Conservation (phyloP, 352 stramenopile genomes). For the Albugo laibachii region DNA sequence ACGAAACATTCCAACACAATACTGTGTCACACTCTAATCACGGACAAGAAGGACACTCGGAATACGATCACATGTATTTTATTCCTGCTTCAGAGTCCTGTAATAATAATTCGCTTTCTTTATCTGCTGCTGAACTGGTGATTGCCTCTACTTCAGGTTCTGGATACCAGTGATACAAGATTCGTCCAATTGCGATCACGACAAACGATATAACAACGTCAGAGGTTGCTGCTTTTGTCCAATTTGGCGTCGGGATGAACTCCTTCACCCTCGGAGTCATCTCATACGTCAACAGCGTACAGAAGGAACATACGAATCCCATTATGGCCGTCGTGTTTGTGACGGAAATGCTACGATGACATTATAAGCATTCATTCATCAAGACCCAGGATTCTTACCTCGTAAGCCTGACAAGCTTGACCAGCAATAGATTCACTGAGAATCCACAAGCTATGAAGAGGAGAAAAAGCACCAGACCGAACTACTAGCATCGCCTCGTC, state of each 20-base stretch:
- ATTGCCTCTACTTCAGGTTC: constrained; percentile 61
- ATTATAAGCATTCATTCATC: constrained; percentile 3
- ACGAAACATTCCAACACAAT: no score
- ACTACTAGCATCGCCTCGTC: constrained; percentile 11
- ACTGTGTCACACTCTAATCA: no score
- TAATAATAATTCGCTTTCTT: constrained; percentile 58
- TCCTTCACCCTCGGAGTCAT: constrained; percentile 20
- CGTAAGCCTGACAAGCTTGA: constrained; percentile 56
- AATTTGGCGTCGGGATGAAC: constrained; percentile 2
- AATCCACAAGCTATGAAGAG: constrained; percentile 61
- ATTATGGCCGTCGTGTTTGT: constrained; percentile 52
- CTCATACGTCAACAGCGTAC: constrained; percentile 59
- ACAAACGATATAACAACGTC: constrained; percentile 30
- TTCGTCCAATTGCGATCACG: constrained; percentile 39
- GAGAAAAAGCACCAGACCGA: constrained; percentile 45
- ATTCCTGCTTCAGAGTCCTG: constrained; percentile 9
- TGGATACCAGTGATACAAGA: constrained; percentile 64
- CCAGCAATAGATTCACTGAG: constrained; percentile 47
- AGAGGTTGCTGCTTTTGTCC: not conserved
- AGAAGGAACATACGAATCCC: constrained; percentile 56
- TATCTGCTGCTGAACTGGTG: constrained; percentile 66
- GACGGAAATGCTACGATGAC: constrained; percentile 19
- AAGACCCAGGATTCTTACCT: constrained; percentile 6
- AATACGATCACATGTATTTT: no score
- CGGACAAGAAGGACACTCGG: no score